These are phyloP conservation scores for Yarrowia bubula DNA, from an alignment of 805 yeast species.

Conservation along the genomic window DNA sequence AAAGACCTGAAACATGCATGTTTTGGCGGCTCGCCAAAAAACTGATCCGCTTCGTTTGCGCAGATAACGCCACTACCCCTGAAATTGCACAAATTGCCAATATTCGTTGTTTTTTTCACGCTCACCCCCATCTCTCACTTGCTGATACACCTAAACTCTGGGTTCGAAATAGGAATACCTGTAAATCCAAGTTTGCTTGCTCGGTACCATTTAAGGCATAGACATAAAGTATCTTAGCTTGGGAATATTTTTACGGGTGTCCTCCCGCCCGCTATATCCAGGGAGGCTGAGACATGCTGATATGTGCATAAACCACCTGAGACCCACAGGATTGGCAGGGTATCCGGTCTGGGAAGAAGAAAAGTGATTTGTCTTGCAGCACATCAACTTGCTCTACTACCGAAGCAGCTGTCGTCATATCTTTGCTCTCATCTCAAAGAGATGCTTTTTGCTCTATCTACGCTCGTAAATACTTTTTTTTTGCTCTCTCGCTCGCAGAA, in stretches of 20 bases:
- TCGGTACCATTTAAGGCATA: background rate
- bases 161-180: background rate
- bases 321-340: background rate
- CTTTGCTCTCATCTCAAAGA: too few species aligned
- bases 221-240: background rate
- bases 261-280: background rate
- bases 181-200: background rate
- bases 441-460: too few species aligned
- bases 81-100: background rate
- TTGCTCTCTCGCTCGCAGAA: background rate
- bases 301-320: slow-evolving; percentile 3
- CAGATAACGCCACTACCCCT: slow-evolving; percentile 12
- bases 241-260: too few species aligned
- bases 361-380: background rate
- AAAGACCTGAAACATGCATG: slow-evolving; percentile 2
- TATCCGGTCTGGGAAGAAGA: background rate
- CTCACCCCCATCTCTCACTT: background rate
- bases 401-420: too few species aligned
- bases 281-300: slow-evolving; percentile 2
- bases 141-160: background rate
- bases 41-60: background rate
- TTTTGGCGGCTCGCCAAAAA: background rate
- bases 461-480: background rate
- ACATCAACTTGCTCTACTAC: too few species aligned
- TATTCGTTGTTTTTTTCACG: too few species aligned